A percentile compares a stretch with the other conserved stretches of the same genome.
These are phyloP conservation scores for Candida nonsorbophila DNA, from an alignment of 805 yeast genomes.

Conservation along the genomic window DNA sequence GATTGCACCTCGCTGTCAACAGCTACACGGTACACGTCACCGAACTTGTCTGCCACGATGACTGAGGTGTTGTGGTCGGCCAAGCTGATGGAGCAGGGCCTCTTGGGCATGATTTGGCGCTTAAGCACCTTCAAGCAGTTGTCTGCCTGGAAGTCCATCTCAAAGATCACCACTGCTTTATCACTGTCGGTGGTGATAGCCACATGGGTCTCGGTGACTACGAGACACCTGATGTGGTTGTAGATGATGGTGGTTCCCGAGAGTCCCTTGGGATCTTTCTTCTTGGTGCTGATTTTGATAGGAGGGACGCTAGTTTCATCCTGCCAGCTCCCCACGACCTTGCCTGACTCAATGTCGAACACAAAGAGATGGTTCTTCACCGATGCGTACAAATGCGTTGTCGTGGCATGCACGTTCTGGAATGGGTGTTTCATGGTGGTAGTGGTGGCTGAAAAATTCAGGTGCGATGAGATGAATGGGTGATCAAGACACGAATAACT, in stretches of 20 bases:
- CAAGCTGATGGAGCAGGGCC: conserved; percentile 80
- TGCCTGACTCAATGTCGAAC: conserved; percentile 36
- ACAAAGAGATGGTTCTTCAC: conserved; percentile 57
- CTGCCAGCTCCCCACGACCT: conserved; percentile 53
- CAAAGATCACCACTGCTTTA: conserved; percentile 68
- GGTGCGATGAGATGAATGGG: conserved; percentile 6
- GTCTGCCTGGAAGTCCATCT: conserved; percentile 25
- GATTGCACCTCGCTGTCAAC: conserved; percentile 34
- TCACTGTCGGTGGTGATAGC: conserved; percentile 77
- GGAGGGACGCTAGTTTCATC: conserved; percentile 37
- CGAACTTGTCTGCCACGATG: conserved; percentile 89
- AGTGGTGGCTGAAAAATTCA: not conserved
- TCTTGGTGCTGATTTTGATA: conserved; percentile 10
- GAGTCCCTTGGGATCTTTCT: conserved; percentile 11
- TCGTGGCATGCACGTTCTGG: conserved; percentile 49
- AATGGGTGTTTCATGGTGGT: conserved; percentile 61
- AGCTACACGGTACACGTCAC: conserved; percentile 76
- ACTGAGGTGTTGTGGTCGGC: conserved; percentile 47
- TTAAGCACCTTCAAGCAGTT: conserved; percentile 49
- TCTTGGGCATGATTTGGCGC: conserved; percentile 79
- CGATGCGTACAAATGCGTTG: conserved; percentile 48
- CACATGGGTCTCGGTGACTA: conserved; percentile 43
- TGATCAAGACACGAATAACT: not conserved
- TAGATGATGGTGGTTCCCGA: conserved; percentile 63
- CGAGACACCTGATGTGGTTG: conserved; percentile 63